Evolutionary conservation across 2,329 filamentous ascomycete species (phyloP), one percentile per base, ranked within the genome.

Genomic region (Magnaporthiopsis rhizophila): DNA sequence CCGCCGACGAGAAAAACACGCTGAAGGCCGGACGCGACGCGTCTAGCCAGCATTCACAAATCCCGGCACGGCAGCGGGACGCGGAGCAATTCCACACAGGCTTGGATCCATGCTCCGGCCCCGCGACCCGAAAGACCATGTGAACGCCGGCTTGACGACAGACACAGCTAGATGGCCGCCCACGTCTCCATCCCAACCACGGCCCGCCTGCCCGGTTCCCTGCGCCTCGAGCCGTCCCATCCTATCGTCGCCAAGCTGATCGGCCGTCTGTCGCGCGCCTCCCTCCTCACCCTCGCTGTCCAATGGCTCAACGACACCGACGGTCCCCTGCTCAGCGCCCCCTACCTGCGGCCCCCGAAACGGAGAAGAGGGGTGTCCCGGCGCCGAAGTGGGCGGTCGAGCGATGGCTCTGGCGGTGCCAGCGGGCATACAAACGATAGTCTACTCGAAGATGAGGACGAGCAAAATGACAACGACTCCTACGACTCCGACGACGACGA

Each of bases 301-400:
- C 83, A 89, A 77, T 96, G 92, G 92, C 85, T 96, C 3, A 85
- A 89, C 65, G 84, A 88, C 61, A 79, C 81, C 67, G 88, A 89
- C 67, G 79, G 86, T 57, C 75, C 81, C 5, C 45, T 53, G 18
- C 78, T 83, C 24, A 88, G 84, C 58, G 79, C 79, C 1, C 89
- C 89, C 0, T 86, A 82, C 71, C 82, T 89, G 59, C 80, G 72
- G 67, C 74, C 56, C 70, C 45, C 21, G 9, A 53, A 4, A 21
- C n/a, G 45, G 45, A 53, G 45, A 15, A n/a, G 8, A 6, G 45
- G 45, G 45, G n/a, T 18, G 45, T 1, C 9, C 45, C 45, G 45
- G 45, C 18, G 45, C 21, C 18, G 21, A 11, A 53, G 45, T 21
- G 45, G 45, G 18, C n/a, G 45, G 45, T 53, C 45, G 3, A 53